These are phyloP conservation scores for Patellaria atrata DNA, from an alignment of 495 filamentous ascomycete species.

Conservation along the genomic window DNA sequence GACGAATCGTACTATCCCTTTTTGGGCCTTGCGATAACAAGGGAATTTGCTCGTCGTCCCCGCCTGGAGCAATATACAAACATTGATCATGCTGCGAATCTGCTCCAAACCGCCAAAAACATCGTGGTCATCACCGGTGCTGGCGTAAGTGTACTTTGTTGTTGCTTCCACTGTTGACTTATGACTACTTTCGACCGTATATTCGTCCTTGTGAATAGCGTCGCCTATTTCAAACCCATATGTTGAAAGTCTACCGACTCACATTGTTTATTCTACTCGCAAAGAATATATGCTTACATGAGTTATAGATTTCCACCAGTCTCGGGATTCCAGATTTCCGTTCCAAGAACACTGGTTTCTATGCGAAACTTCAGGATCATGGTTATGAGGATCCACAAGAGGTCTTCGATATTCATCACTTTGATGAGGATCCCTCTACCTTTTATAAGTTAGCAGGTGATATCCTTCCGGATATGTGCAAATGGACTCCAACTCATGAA, in stretches of 20 bases:
- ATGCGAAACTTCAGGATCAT: conserved; percentile 64
- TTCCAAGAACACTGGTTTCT: conserved; percentile 55
- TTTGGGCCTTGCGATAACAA: conserved; percentile 59
- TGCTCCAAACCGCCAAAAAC: conserved; percentile 61
- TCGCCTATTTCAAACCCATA: neutral
- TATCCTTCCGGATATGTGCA: conserved; percentile 62
- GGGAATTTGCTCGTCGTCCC: conserved; percentile 68
- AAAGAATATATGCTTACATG: neutral
- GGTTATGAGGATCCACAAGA: conserved; percentile 80
- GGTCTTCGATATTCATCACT: conserved; percentile 81
- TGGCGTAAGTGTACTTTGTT: conserved; percentile 42
- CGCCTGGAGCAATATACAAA: conserved; percentile 75
- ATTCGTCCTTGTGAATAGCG: neutral
- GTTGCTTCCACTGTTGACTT: neutral
- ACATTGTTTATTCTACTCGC: neutral
- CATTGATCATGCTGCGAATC: conserved; percentile 68
- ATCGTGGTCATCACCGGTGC: conserved; percentile 92
- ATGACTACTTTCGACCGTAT: neutral
- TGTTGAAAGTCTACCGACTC: neutral
- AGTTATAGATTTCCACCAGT: conserved; percentile 51
- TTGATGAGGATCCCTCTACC: conserved; percentile 62
- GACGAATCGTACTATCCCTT: conserved; percentile 56
- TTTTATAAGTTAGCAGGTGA: conserved; percentile 90
- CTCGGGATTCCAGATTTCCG: conserved; percentile 56
- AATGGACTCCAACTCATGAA: conserved; percentile 78